A percentile compares a stretch with the other conserved stretches of the same genome.
Evolutionary conservation across 805 yeast species (phyloP).

Genomic region (Pichia eremophila): DNA sequence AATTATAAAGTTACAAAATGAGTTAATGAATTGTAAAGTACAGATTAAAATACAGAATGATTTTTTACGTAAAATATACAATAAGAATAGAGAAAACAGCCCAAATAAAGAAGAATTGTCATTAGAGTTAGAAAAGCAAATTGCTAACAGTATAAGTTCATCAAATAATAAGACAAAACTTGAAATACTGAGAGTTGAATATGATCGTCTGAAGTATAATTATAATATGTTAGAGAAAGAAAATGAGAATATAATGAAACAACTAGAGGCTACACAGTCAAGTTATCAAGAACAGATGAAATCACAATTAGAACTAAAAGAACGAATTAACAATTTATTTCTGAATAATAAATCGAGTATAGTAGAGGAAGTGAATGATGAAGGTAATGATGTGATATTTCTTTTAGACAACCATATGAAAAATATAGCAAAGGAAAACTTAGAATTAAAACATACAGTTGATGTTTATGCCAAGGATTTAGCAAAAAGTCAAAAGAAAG

Average conservation of each 20-base stretch:
- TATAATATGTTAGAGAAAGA: neutral
- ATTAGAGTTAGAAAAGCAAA: conserved; percentile 10
- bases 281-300: conserved; percentile 29
- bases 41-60: conserved; percentile 26
- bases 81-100: neutral
- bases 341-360: neutral
- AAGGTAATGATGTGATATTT: neutral
- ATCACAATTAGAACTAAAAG: conserved; percentile 37
- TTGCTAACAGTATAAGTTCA: conserved; percentile 4
- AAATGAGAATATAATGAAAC: conserved; percentile 8
- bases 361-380: neutral
- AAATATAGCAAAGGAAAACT: neutral
- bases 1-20: conserved; percentile 21
- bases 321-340: conserved; percentile 14
- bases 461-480: neutral
- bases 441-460: neutral
- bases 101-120: conserved; percentile 11
- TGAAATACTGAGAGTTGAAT: neutral
- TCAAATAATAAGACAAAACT: conserved; percentile 1
- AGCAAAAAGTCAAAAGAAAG: neutral
- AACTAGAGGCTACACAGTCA: conserved; percentile 7
- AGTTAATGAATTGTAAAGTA: conserved; percentile 26
- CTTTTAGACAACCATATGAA: neutral
- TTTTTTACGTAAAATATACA: conserved; percentile 18
- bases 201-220: conserved; percentile 1